Evolutionary conservation across 2,329 filamentous ascomycete species (phyloP), one percentile per base, ranked within the genome.

Genomic region (Hypoxylon sp.): DNA sequence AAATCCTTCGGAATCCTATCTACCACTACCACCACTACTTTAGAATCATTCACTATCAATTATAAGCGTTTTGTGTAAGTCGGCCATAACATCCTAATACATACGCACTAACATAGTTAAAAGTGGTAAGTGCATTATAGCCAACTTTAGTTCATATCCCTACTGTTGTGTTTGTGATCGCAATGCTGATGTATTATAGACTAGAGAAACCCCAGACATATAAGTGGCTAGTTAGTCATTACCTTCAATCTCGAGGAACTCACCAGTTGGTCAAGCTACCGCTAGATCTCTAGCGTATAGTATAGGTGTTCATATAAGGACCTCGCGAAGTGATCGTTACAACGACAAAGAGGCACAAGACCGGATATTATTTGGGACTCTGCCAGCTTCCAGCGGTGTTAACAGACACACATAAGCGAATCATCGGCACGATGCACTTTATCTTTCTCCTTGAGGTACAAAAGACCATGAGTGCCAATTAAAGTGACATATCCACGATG

Each of bases 221-320:
- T 19, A 32, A 21, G 17, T 43, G n/a, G 7, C n/a, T 6, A 9
- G n/a, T 9, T 6, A 9, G n/a, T 9, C n/a, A 9, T 3, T 19
- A 41, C 6, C n/a, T 41, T 19, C n/a, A 2, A 41, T 17, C 2
- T 19, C 2, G 23, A 23, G n/a, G 38, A 14, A 41, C n/a, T 19
- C n/a, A 19, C 28, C 14, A 51, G 7, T 51, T 45, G 32, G 11
- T 6, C 52, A 17, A 30, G 34, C 25, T 56, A 23, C 52, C 52
- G 46, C n/a, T n/a, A 23, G 38, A 45, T n/a, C 6, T 46, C n/a
- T 38, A 25, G 38, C 25, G 9, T 6, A 30, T 34, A 14, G 34
- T 56, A 14, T 56, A 25, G 25, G 5, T 7, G 3, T 46, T 46
- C 19, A n/a, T 7, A 9, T 30, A n/a, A 28, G 5, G 9, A 10